Conservation (phyloP, 495 filamentous ascomycete species). For the Penicillium cataractarum region DNA sequence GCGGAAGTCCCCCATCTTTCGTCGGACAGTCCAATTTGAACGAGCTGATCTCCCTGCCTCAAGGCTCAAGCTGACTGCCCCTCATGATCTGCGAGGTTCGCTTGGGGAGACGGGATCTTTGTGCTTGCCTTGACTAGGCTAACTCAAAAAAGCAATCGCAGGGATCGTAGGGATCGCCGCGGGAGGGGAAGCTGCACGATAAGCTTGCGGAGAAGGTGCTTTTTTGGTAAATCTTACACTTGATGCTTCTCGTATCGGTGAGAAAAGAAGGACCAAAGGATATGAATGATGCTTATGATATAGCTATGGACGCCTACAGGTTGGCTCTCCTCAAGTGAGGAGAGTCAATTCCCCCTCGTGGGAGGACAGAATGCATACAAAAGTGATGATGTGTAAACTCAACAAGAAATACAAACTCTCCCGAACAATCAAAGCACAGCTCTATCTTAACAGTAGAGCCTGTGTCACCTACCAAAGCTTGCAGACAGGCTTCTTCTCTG, state of each 20-base stretch:
- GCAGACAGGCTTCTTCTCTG: conserved; percentile 64
- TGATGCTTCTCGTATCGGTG: conserved; percentile 15
- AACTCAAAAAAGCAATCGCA: conserved; percentile 9
- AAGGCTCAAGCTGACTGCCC: conserved; percentile 4
- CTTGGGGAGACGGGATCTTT: conserved; percentile 16
- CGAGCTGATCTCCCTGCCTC: conserved; percentile 10
- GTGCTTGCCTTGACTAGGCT: conserved; percentile 6
- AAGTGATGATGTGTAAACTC: background rate
- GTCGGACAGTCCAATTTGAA: conserved; percentile 13
- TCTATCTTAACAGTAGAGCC: background rate
- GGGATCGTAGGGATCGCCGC: conserved; percentile 3
- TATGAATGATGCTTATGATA: conserved; percentile 1
- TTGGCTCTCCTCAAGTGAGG: background rate
- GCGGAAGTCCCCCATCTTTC: background rate
- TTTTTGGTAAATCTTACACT: conserved; percentile 5
- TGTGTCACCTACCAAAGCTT: conserved; percentile 61
- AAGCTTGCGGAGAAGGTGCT: conserved; percentile 3
- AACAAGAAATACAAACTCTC: background rate
- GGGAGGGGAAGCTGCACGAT: background rate
- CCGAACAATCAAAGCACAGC: background rate
- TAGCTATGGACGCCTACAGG: background rate
- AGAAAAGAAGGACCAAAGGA: background rate
- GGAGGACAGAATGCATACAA: conserved; percentile 6
- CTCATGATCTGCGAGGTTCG: conserved; percentile 18
- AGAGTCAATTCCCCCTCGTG: background rate